A percentile compares a stretch with the other conserved stretches of the same genome.
Conservation (phyloP, 441 rosid genomes). For the Aleurites moluccanus region DNA sequence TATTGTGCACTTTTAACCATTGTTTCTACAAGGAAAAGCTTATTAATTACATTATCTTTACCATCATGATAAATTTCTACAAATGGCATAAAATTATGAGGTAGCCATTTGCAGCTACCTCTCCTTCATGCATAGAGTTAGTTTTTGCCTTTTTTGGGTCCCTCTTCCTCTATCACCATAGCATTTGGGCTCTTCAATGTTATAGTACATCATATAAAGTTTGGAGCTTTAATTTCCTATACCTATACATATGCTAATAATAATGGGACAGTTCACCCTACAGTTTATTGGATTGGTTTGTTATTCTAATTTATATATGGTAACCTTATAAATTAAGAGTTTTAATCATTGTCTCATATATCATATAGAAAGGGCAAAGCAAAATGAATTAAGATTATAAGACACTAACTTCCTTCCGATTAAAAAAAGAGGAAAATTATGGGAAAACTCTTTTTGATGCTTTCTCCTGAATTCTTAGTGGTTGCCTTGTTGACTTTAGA, state of each 20-base stretch:
- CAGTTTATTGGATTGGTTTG: neutral
- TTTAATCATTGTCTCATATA: neutral
- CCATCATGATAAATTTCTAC: neutral
- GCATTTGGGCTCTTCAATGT: too few relatives aligned
- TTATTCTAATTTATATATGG: neutral
- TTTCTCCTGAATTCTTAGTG: slow-evolving; percentile 7
- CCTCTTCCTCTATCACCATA: neutral
- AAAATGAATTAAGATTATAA: neutral
- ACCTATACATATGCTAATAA: neutral
- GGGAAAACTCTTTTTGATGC: slow-evolving; percentile 14
- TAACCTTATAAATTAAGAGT: neutral
- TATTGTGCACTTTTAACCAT: neutral
- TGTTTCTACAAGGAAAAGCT: neutral
- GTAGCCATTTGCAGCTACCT: neutral
- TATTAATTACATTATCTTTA: slow-evolving; percentile 6
- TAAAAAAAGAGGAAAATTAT: neutral
- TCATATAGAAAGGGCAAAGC: neutral
- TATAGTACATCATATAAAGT: slow-evolving; percentile 11
- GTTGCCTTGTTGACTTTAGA: slow-evolving; percentile 16
- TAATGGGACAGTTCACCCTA: slow-evolving; percentile 5
- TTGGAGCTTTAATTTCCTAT: neutral
- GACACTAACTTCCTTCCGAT: neutral
- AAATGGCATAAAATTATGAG: slow-evolving; percentile 6
- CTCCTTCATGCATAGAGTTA: neutral
- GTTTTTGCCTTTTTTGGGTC: neutral